A percentile compares a stretch with the other conserved stretches of the same genome.
These are phyloP conservation scores for Santalum album DNA, from an alignment of 164 flowering plant genomes.

Conservation along the genomic window DNA sequence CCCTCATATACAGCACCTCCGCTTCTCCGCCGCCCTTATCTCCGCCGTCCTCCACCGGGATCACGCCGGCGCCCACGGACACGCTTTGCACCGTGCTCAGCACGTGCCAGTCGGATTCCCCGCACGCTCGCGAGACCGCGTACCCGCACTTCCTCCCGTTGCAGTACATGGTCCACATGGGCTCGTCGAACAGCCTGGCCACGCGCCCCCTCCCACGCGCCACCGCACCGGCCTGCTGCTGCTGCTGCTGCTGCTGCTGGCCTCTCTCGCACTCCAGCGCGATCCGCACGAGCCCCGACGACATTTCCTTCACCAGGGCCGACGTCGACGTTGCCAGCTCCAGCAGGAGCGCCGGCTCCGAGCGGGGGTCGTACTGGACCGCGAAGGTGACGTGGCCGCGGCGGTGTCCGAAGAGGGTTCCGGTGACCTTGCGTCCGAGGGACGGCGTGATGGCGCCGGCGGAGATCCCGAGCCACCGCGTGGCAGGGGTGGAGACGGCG, in stretches of 20 bases:
- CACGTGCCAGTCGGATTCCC: slow-evolving; percentile 54
- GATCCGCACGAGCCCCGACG: slow-evolving; percentile 76
- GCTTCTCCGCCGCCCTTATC: slow-evolving; percentile 45
- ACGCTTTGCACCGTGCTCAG: slow-evolving; percentile 59
- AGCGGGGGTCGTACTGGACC: slow-evolving; percentile 59
- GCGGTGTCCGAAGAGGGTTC: slow-evolving; percentile 76
- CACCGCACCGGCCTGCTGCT: slow-evolving; percentile 3
- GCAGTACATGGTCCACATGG: slow-evolving; percentile 83
- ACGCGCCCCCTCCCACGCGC: slow-evolving; percentile 14
- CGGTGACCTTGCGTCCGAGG: slow-evolving; percentile 69
- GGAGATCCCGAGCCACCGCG: slow-evolving; percentile 37
- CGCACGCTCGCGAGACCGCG: slow-evolving; percentile 49
- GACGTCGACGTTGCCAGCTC: slow-evolving; percentile 73
- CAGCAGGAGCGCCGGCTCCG: slow-evolving; percentile 54
- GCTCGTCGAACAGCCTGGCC: slow-evolving; percentile 48
- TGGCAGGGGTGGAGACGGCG: slow-evolving; percentile 29
- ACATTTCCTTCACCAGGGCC: slow-evolving; percentile 70
- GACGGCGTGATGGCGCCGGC: slow-evolving; percentile 26
- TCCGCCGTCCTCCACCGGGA: slow-evolving; percentile 41
- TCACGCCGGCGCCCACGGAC: slow-evolving; percentile 87
- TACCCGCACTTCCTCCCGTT: slow-evolving; percentile 75
- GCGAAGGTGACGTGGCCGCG: slow-evolving; percentile 79
- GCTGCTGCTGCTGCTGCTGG: not conserved
- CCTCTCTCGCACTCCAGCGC: slow-evolving; percentile 70
- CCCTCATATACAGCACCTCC: slow-evolving; percentile 76